Evolutionary conservation across 164 flowering plant species (phyloP), one percentile per base, ranked within the genome.

Genomic region (Liquidambar formosana): DNA sequence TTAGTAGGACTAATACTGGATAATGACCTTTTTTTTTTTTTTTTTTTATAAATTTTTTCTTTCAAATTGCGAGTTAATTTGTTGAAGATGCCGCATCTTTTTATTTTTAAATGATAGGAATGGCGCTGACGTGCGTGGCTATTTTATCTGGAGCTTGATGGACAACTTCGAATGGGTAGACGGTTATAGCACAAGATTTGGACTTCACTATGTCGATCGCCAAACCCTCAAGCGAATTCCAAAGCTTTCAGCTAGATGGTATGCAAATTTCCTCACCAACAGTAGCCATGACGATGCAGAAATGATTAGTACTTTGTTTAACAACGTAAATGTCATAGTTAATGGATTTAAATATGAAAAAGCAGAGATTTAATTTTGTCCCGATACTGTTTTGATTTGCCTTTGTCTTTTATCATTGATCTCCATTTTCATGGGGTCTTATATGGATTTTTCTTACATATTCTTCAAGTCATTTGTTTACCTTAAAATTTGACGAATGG

Each of bases 71-170:
- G n/a, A n/a, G n/a, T n/a, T n/a, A n/a, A n/a, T n/a, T n/a, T n/a
- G n/a, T n/a, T n/a, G n/a, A n/a, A n/a, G n/a, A n/a, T 33, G 41
- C 41, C 41, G 6, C 41, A 33, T 33, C 41, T 28, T 52, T 26
- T 25, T 9, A 0, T 22, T 27, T 14, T 13, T 12, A 22, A 27
- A 1, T 38, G 4, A 27, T 61, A 82, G 87, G 78, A 68, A 82
- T 41, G 91, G 89, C n/a, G 89, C 85, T 8, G 75, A 87, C 71
- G 93, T 89, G 2, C 78, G 84, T 5, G 88, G 91, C 28, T 86
- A 89, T 65, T 87, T 87, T 28, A 57, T 77, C 16, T 89, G 94
- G 94, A 74, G 79, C 14, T 74, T 89, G 71, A 72, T 89, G 76
- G 91, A 87, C 62, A 80, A 80, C 65, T 87, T 84, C 14, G 89